phyloP scores from a whole-genome alignment of 352 stramenopile species.

The Phytopythium litorale region DNA sequence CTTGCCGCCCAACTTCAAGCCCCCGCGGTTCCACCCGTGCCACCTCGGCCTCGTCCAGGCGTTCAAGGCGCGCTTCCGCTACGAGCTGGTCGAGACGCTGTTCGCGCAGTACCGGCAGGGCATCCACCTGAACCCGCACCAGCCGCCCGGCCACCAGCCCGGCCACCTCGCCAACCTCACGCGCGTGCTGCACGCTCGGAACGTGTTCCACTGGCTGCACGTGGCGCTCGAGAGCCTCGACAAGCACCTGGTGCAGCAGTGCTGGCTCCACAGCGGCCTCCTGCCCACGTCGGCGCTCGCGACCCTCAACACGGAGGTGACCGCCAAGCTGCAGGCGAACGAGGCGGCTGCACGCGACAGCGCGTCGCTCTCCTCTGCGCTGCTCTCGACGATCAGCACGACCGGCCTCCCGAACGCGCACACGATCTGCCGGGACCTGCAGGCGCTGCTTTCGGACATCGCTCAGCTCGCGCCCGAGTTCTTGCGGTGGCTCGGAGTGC shows the following conservation, averaged over 20 bases:
- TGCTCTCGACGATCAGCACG: constrained; percentile 9
- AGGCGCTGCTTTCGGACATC: constrained; percentile 57
- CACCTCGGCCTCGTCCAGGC: constrained; percentile 71
- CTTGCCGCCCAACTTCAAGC: constrained; percentile 77
- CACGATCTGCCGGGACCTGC: constrained; percentile 54
- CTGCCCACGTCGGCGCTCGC: constrained; percentile 62
- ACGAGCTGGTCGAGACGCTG: constrained; percentile 74
- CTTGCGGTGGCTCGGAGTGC: constrained; percentile 64
- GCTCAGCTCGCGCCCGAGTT: constrained; percentile 62
- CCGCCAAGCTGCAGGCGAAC: constrained; percentile 11
- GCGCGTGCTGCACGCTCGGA: constrained; percentile 64
- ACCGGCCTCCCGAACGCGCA: constrained; percentile 27
- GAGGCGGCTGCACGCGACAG: neutral
- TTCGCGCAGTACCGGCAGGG: constrained; percentile 59
- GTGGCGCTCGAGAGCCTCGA: constrained; percentile 71
- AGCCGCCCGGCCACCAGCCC: constrained; percentile 21
- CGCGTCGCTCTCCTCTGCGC: constrained; percentile 6
- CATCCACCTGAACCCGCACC: constrained; percentile 29
- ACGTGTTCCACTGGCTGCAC: constrained; percentile 85
- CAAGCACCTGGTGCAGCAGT: constrained; percentile 61
- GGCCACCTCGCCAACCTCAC: constrained; percentile 10
- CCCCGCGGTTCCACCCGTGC: constrained; percentile 65
- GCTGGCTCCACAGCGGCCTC: constrained; percentile 71
- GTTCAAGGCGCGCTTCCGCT: constrained; percentile 79
- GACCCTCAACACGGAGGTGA: constrained; percentile 41